Conservation (phyloP, 208 protist species). For the Vickermania ingenoplastis region DNA sequence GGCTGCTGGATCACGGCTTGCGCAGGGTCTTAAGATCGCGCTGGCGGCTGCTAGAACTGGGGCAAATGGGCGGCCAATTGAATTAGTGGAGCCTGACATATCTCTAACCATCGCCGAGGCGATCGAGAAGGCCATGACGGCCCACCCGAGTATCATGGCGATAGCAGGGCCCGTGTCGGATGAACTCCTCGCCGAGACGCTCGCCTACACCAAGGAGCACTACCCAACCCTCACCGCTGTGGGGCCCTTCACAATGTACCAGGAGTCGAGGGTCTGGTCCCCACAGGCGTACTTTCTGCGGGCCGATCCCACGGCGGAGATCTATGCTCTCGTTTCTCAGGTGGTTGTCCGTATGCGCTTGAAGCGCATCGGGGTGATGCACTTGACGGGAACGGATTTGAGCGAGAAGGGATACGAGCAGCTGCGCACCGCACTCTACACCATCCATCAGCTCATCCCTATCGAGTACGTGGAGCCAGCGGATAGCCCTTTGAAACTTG, state of each 20-base stretch:
- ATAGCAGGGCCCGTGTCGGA: no score
- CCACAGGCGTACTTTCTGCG: constrained; percentile 14
- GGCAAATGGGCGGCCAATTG: not conserved
- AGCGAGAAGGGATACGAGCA: not conserved
- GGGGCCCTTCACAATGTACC: not conserved
- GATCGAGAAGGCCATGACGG: no score
- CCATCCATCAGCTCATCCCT: no score
- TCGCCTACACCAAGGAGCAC: no score
- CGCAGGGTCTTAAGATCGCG: not conserved
- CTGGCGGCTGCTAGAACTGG: not conserved
- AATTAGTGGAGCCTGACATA: not conserved
- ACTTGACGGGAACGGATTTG: not conserved
- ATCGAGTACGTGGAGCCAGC: no score
- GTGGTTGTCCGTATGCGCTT: not conserved
- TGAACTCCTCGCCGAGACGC: no score
- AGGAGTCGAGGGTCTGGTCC: constrained; percentile 7
- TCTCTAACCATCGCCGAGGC: no score
- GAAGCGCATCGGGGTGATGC: not conserved
- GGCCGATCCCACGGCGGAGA: not conserved
- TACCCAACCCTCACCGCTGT: no score
- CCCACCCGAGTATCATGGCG: no score
- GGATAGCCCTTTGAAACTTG: not conserved
- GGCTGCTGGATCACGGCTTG: not conserved
- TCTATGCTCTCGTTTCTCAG: constrained; percentile 9
- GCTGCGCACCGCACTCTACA: no score